Conservation (phyloP, 2,329 filamentous ascomycete species). For the Teratosphaeria nubilosa region DNA sequence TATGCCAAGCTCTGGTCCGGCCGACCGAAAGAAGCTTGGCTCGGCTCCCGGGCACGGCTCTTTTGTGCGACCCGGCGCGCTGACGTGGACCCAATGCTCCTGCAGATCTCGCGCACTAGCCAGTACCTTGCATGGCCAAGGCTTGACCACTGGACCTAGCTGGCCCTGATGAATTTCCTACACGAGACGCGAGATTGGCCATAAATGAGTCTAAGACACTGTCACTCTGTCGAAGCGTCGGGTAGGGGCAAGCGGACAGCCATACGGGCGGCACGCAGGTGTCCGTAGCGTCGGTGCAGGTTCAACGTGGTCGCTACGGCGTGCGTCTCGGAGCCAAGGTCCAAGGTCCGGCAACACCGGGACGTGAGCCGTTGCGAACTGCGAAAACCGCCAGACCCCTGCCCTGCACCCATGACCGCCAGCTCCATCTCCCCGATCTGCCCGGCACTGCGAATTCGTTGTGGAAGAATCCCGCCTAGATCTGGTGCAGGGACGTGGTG, state of each 20-base stretch:
- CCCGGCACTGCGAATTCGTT: no score
- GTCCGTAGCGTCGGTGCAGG: neutral
- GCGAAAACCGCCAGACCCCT: no score
- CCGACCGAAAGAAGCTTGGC: neutral
- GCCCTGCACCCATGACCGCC: no score
- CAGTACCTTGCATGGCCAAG: neutral
- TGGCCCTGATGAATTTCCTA: no score
- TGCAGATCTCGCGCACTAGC: neutral
- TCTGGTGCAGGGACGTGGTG: no score
- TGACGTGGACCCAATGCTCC: neutral
- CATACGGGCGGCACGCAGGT: no score
- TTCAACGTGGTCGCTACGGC: neutral
- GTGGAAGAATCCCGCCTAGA: neutral
- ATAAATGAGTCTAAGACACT: no score
- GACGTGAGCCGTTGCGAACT: neutral
- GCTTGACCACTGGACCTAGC: no score
- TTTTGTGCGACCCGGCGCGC: neutral
- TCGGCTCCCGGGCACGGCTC: neutral
- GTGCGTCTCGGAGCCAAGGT: neutral
- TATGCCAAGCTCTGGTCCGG: neutral
- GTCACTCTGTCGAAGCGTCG: no score
- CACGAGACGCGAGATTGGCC: no score
- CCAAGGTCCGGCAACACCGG: neutral
- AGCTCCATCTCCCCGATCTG: neutral
- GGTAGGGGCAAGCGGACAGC: no score